These are phyloP conservation scores for Calonectria hongkongensis DNA, from an alignment of 2,329 filamentous ascomycete genomes.

Conservation along the genomic window DNA sequence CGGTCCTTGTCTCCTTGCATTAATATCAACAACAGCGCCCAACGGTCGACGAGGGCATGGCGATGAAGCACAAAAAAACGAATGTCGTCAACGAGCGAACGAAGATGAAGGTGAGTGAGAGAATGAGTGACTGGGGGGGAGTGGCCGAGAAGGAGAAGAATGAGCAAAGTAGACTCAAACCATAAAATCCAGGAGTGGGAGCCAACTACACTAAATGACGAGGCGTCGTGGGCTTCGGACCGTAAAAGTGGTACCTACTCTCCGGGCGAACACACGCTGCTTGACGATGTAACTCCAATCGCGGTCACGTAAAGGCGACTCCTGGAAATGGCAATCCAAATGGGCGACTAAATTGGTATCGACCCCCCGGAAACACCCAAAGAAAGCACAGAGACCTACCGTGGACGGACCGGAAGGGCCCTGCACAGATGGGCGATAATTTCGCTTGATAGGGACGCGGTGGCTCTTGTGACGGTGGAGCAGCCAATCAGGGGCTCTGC, in stretches of 20 bases:
- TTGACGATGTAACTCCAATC: slow-evolving; percentile 30
- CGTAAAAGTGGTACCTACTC: slow-evolving; percentile 38
- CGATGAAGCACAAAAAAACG: slow-evolving; percentile 49
- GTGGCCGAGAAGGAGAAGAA: slow-evolving; percentile 34
- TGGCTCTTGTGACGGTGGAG: slow-evolving; percentile 35
- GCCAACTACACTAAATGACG: slow-evolving; percentile 51
- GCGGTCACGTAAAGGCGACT: slow-evolving; percentile 5
- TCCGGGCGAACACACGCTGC: slow-evolving; percentile 29
- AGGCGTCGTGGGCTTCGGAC: slow-evolving; percentile 39
- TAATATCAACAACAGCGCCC: slow-evolving; percentile 43
- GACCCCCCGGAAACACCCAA: slow-evolving; percentile 36
- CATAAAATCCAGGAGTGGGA: slow-evolving; percentile 45
- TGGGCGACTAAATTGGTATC: slow-evolving; percentile 38
- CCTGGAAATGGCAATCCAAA: slow-evolving; percentile 25
- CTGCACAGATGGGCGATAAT: slow-evolving; percentile 55
- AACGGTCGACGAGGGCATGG: slow-evolving; percentile 55
- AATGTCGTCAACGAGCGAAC: slow-evolving; percentile 49
- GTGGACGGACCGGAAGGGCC: slow-evolving; percentile 38
- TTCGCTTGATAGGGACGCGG: slow-evolving; percentile 53
- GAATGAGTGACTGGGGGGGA: slow-evolving; percentile 36
- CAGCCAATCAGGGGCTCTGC: slow-evolving; percentile 49
- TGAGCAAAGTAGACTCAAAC: slow-evolving; percentile 42
- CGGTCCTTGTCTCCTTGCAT: slow-evolving; percentile 41
- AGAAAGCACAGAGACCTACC: slow-evolving; percentile 24
- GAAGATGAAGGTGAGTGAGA: slow-evolving; percentile 37